These are phyloP conservation scores for Globisporangium parvum DNA, from an alignment of 352 stramenopile genomes.

Conservation along the genomic window DNA sequence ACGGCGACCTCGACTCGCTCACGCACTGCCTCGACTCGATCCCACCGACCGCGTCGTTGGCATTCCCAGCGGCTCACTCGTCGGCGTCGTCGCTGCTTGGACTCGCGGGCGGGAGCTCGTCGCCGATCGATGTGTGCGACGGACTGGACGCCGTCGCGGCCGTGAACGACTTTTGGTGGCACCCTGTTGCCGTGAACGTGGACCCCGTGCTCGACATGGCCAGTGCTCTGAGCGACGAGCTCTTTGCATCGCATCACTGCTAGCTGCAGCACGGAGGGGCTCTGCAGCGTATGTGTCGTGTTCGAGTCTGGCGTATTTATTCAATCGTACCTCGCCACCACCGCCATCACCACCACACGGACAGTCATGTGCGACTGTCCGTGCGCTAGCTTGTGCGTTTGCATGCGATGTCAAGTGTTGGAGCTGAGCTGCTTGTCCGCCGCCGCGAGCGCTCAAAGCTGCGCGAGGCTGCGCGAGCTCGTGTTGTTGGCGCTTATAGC, in stretches of 20 bases:
- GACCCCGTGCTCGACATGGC: slow-evolving; percentile 1
- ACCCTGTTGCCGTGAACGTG: neutral
- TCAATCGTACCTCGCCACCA: neutral
- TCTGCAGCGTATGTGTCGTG: neutral
- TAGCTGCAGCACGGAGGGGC: neutral
- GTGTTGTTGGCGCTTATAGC: no score
- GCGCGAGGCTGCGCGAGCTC: no score
- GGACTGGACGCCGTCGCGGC: slow-evolving; percentile 7
- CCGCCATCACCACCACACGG: no score
- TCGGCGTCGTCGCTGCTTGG: neutral
- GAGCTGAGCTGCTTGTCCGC: no score
- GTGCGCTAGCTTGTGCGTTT: no score
- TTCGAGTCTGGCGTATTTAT: slow-evolving; percentile 6
- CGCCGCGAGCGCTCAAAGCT: no score
- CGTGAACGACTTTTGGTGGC: slow-evolving; percentile 11
- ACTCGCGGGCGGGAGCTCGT: slow-evolving; percentile 2
- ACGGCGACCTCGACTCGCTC: slow-evolving; percentile 7
- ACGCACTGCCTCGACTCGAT: slow-evolving; percentile 7
- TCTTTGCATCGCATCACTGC: neutral
- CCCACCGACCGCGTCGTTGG: neutral
- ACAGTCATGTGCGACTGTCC: no score
- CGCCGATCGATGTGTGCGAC: slow-evolving; percentile 15
- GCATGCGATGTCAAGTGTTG: no score
- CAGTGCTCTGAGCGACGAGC: neutral
- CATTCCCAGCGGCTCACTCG: no score